Conservation (phyloP, 306 rosid genomes). For the Gillenia trifoliata region DNA sequence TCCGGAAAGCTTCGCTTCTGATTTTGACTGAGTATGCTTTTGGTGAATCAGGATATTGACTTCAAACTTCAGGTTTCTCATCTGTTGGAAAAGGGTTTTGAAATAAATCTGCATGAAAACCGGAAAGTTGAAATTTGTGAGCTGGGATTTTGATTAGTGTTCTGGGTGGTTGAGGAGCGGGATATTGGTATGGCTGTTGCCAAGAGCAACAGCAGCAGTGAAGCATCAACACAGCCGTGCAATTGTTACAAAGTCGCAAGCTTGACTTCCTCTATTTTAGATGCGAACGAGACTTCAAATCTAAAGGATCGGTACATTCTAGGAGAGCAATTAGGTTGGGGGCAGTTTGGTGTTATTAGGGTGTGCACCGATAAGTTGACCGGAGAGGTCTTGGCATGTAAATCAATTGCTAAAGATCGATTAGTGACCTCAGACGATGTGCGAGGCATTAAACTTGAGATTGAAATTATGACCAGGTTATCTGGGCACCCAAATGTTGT, state of each 20-base stretch:
- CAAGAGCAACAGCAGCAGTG: slow-evolving; percentile 39
- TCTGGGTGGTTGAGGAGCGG: slow-evolving; percentile 23
- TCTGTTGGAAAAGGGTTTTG: slow-evolving; percentile 1
- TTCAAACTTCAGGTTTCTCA: slow-evolving; percentile 1
- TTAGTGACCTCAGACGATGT: slow-evolving; percentile 70
- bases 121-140: slow-evolving; percentile 4
- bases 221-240: slow-evolving; percentile 33
- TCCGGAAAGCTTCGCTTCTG: slow-evolving; percentile 17
- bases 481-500: slow-evolving; percentile 90
- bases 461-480: slow-evolving; percentile 77
- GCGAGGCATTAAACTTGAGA: slow-evolving; percentile 74
- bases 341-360: slow-evolving; percentile 76
- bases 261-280: slow-evolving; percentile 58
- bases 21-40: neutral
- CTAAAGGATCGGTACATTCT: slow-evolving; percentile 61
- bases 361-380: slow-evolving; percentile 59
- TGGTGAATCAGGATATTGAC: slow-evolving; percentile 13
- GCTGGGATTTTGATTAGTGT: slow-evolving; percentile 19
- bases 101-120: neutral
- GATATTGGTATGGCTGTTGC: slow-evolving; percentile 70
- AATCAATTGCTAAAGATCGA: slow-evolving; percentile 77
- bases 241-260: slow-evolving; percentile 55
- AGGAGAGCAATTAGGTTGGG: slow-evolving; percentile 81
- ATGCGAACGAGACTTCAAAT: slow-evolving; percentile 41
- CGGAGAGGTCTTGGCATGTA: slow-evolving; percentile 78